Evolutionary conservation across 768 basidiomycete species (phyloP), one percentile per base, ranked within the genome.

Genomic region (Lentinula detonsa): DNA sequence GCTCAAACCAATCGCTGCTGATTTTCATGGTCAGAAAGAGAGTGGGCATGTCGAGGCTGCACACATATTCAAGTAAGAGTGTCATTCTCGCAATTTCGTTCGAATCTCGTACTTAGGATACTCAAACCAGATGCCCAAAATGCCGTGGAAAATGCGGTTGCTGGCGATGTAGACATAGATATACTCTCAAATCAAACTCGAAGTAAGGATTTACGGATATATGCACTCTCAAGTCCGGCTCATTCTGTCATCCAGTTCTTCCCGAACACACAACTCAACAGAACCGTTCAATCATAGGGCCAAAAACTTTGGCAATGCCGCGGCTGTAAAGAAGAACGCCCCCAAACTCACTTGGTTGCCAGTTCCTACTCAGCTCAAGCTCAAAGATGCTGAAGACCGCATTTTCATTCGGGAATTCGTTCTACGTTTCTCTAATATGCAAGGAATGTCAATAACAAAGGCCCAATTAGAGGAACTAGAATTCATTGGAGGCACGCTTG

Each of bases 401-500:
- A 81, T 92, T 51, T 75, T 83, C 65, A 86, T 92, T 46, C 84
- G 91, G 60, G 91, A 93, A 71, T 93, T 91, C 68, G 68, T 83
- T 10, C 68, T 88, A 51, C 80, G 91, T 37, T 92, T 92, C 64
- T 75, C 77, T 1, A 74, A 76, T 33, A 59, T 83, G 15, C 70
- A 86, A 65, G 81, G 84, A 31, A 76, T 76, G 10, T 53, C 66
- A 13, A 66, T 74, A 45, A 69, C 83, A 52, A 77, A 79, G 63
- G 62, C 71, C 2, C 80, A 85, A 59, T 69, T 87, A 4, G 83
- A 87, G 50, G 87, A 91, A 61, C 72, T 93, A 7, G 89, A 90
- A 33, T 77, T 78, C 56, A 75, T 87, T 52, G 75, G 71, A 43
- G 76, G 78, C 46, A 73, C 18, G 5, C 56, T 67, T 43, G 65